Conservation (phyloP, 768 basidiomycete genomes). For the Hygrocybe coccinea region DNA sequence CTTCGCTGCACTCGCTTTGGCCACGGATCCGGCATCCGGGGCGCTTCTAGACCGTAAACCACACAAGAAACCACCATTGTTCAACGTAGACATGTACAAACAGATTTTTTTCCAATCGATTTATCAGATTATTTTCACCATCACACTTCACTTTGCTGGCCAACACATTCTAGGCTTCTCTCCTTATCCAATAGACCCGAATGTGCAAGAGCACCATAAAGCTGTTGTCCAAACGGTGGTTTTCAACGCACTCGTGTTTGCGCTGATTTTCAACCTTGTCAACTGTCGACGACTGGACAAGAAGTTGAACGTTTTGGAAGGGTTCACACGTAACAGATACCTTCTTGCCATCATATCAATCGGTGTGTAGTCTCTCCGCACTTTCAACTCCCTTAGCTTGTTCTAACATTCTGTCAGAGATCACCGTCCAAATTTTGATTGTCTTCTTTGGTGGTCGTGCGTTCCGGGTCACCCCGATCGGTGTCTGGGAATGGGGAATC, state of each 20-base stretch:
- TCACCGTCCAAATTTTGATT: slow-evolving; percentile 80
- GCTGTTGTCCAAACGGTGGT: slow-evolving; percentile 74
- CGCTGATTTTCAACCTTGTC: slow-evolving; percentile 93
- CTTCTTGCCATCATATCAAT: slow-evolving; percentile 81
- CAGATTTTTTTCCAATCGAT: slow-evolving; percentile 86
- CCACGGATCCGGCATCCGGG: slow-evolving; percentile 91
- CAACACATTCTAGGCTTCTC: slow-evolving; percentile 58
- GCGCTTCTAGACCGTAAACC: slow-evolving; percentile 82
- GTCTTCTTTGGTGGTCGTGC: slow-evolving; percentile 88
- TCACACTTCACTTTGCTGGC: slow-evolving; percentile 87
- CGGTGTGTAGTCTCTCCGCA: slow-evolving; percentile 42
- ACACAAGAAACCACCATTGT: slow-evolving; percentile 85
- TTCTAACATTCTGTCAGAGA: slow-evolving; percentile 48
- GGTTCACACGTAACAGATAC: slow-evolving; percentile 72
- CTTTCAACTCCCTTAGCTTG: neutral
- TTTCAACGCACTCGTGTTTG: slow-evolving; percentile 98
- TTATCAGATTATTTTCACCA: slow-evolving; percentile 78
- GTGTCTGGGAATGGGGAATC: slow-evolving; percentile 88
- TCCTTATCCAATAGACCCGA: slow-evolving; percentile 29
- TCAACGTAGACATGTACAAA: slow-evolving; percentile 93
- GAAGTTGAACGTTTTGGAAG: slow-evolving; percentile 84
- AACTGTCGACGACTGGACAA: slow-evolving; percentile 87
- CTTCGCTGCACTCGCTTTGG: slow-evolving; percentile 94
- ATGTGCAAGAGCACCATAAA: slow-evolving; percentile 33
- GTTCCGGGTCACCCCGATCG: slow-evolving; percentile 79